Percentiles rank a stretch among this genome's conserved stretches.
Evolutionary conservation across 2,329 filamentous ascomycete genomes (phyloP).

Genomic region (Botrytis tulipae): DNA sequence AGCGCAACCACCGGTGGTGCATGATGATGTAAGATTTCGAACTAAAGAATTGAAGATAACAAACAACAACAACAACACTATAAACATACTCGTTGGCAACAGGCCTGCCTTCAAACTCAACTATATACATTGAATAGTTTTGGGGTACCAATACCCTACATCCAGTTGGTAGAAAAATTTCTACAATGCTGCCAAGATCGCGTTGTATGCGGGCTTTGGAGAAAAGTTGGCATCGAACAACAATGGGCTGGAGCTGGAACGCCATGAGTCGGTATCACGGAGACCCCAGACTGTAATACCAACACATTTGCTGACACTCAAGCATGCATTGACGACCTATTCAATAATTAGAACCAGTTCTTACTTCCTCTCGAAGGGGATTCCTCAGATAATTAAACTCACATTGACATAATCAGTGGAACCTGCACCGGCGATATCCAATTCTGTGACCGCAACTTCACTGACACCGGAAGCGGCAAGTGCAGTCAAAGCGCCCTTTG

Average conservation of each 20-base stretch:
- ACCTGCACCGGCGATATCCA: slow-evolving; percentile 50
- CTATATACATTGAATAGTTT: not conserved
- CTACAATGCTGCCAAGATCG: slow-evolving; percentile 31
- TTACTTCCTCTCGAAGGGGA: not conserved
- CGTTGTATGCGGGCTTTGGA: slow-evolving; percentile 52
- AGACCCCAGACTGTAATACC: slow-evolving; percentile 39
- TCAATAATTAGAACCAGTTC: not conserved
- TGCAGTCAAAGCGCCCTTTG: slow-evolving; percentile 23
- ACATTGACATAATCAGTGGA: slow-evolving; percentile 25
- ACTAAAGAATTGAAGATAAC: not conserved
- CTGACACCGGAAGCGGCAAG: slow-evolving; percentile 50
- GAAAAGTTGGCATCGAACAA: slow-evolving; percentile 53
- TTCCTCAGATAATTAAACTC: slow-evolving; percentile 11
- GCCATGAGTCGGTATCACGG: slow-evolving; percentile 49
- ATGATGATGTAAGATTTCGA: not conserved
- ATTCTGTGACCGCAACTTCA: slow-evolving; percentile 59
- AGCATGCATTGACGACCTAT: slow-evolving; percentile 33
- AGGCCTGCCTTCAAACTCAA: not conserved
- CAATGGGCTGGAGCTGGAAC: slow-evolving; percentile 49
- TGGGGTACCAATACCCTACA: not conserved
- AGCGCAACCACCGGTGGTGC: not conserved
- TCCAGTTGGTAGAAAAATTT: not conserved
- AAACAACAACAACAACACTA: not conserved
- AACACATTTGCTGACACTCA: slow-evolving; percentile 35
- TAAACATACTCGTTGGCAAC: not conserved